A percentile compares a stretch with the other conserved stretches of the same genome.
Evolutionary conservation across 176 grass and related monocot genomes (phyloP).

Genomic region (Saccharum officinarum): DNA sequence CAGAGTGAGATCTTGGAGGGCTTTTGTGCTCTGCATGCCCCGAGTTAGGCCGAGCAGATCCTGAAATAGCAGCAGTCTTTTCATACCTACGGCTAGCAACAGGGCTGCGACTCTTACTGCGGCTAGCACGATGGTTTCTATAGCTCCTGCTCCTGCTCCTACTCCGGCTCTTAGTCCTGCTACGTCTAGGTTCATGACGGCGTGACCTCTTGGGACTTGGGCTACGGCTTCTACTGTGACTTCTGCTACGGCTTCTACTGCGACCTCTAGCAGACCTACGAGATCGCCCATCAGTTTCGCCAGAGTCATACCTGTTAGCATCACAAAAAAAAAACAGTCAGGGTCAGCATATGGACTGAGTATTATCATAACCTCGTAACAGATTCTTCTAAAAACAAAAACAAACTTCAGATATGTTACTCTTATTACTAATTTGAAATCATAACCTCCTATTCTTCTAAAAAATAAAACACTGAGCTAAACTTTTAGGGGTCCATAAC

Average conservation of each 20-base stretch:
- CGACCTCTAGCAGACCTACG: constrained; percentile 51
- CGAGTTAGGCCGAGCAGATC: constrained; percentile 19
- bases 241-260: constrained; percentile 55
- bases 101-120: constrained; percentile 57
- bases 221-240: constrained; percentile 60
- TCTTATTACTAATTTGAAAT: background rate
- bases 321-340: constrained; percentile 14
- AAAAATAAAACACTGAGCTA: constrained; percentile 1
- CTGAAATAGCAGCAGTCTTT: constrained; percentile 30
- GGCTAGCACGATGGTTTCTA: constrained; percentile 47
- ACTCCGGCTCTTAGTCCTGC: constrained; percentile 45
- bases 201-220: constrained; percentile 61
- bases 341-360: constrained; percentile 19
- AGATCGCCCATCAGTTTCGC: constrained; percentile 43
- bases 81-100: constrained; percentile 42
- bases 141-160: constrained; percentile 44
- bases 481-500: background rate
- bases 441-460: background rate
- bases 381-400: background rate
- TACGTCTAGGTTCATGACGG: constrained; percentile 41
- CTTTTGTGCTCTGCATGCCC: constrained; percentile 31
- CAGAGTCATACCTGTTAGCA: constrained; percentile 43
- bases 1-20: constrained; percentile 25
- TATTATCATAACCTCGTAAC: background rate
- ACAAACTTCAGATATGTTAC: background rate